Evolutionary conservation across 1,284 basidiomycete genomes (phyloP), one percentile per base, ranked within the genome.

Genomic region (Irpex sp.): DNA sequence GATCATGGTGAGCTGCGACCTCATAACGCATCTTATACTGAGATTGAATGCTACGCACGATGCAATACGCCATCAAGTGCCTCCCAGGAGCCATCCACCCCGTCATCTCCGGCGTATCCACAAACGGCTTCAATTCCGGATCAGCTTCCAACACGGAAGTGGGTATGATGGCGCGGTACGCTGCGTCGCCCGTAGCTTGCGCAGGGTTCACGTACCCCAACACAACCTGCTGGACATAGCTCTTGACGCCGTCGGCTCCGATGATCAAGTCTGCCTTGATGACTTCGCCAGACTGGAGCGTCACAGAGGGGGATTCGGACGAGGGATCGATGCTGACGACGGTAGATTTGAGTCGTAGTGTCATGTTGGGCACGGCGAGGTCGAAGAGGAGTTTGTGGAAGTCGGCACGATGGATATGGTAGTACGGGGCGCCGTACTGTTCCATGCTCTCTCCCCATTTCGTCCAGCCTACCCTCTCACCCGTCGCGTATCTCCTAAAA

Each of bases 321-420:
- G 13, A 11, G 5, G 71, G 66, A 61, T 87, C 81, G 0, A 85
- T 75, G 0, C 68, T 66, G 4, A 77, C 70, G 17, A 85, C 83
- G 36, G 73, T 72, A 0, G 80, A 70, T 63, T 81, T 76, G 50
- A 84, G 84, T 3, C 77, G 75, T 55, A 89, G 76, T 1, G 75
- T 71, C 17, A 86, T 84, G 36, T 68, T 69, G 3, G 80, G 77
- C 3, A 68, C 68, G 7, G 81, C 81, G 37, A 83, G 76, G 26
- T 83, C 81, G 64, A 79, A 79, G 11, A 89, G 74, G 15, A 85
- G 73, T 7, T 76, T 71, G 66, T 85, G 81, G 47, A 89, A 78
- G 61, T 86, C 83, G 11, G 83, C 83, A 61, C 88, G 83, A 78
- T 89, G 77, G 57, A 80, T 73, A 64, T 82, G 79, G 66, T 78